A percentile compares a stretch with the other conserved stretches of the same genome.
phyloP scores from a whole-genome alignment of 176 grass and related monocot species.

The Oryza officinalis region DNA sequence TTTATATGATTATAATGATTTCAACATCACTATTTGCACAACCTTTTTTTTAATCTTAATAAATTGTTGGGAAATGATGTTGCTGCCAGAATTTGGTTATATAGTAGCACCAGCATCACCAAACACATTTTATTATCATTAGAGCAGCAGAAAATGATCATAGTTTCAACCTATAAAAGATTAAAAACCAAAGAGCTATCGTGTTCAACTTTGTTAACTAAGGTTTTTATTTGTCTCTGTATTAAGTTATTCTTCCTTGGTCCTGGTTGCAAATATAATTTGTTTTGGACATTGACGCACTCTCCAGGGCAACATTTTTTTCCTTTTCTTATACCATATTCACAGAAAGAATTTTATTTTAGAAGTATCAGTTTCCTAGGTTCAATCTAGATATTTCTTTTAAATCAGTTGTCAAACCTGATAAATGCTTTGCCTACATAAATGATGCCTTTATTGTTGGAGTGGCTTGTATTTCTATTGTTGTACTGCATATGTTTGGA shows the following conservation, averaged over 20 bases:
- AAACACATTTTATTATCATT: background rate
- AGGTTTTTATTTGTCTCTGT: slow-evolving; percentile 5
- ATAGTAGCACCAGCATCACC: background rate
- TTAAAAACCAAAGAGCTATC: slow-evolving; percentile 1
- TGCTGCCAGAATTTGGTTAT: slow-evolving; percentile 8
- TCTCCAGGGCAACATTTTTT: background rate
- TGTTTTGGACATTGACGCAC: background rate
- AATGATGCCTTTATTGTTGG: slow-evolving; percentile 15
- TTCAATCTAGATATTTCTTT: slow-evolving; percentile 5
- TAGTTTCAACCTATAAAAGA: background rate
- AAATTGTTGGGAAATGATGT: background rate
- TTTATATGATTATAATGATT: slow-evolving; percentile 4
- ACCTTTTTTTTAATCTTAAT: background rate
- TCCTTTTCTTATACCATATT: background rate
- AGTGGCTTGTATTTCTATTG: slow-evolving; percentile 8
- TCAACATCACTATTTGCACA: background rate
- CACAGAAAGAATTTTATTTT: slow-evolving; percentile 3
- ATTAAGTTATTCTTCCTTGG: background rate
- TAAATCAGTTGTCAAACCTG: background rate
- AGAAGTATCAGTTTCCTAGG: background rate
- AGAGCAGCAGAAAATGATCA: background rate
- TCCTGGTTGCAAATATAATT: slow-evolving; percentile 9
- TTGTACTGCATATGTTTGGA: background rate
- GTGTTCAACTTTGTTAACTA: background rate
- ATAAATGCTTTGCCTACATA: background rate